Base-by-base conservation (phyloP, 306 rosid species). In the Dicorynia guianensis region DNA sequence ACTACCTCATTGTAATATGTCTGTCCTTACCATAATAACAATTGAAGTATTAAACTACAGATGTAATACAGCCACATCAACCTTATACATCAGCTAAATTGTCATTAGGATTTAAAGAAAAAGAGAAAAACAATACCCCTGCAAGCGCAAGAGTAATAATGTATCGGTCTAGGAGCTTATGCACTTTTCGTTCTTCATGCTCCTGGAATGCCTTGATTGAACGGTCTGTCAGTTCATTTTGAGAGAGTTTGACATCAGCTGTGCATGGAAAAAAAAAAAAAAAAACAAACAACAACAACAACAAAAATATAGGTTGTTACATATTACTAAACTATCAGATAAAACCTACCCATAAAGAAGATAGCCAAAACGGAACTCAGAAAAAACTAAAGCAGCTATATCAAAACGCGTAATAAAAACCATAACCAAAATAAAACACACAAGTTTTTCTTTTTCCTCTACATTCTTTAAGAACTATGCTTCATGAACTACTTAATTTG, bases 111-210 rank as follows among this genome's bases (percentile, higher is more conserved):
- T 48, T 8, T 18, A 64, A 65, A 81, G 30, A 42, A 53, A 59
- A 19, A 13, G 76, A 70, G 66, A 66, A 64, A 62, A 47, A 48
- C 25, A 39, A 74, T 88, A 93, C 98, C 86, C 92, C 93, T 54
- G 67, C 79, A 56, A 48, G 81, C 42, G 70, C 70, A 60, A 94
- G 90, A 75, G 86, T 63, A 83, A 72, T 42, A 71, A 74, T 80
- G 82, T 87, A 94, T 66, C 86, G 79, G 52, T 89, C 83, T 34
- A 91, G 83, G 77, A 88, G 88, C 73, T 83, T 81, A 15, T 74
- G 77, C 50, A 86, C 76, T 58, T 76, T 69, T 76, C 63, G 65
- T 71, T 78, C 67, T 79, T 74, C 90, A 54, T 61, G n/a, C 55
- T 85, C 89, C 58, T 56, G 76, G 47, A 62, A 81, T 67, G 76